Percentiles rank a stretch among this genome's conserved stretches.
Conservation (phyloP, 768 basidiomycete species). For the Megacollybia marginata region DNA sequence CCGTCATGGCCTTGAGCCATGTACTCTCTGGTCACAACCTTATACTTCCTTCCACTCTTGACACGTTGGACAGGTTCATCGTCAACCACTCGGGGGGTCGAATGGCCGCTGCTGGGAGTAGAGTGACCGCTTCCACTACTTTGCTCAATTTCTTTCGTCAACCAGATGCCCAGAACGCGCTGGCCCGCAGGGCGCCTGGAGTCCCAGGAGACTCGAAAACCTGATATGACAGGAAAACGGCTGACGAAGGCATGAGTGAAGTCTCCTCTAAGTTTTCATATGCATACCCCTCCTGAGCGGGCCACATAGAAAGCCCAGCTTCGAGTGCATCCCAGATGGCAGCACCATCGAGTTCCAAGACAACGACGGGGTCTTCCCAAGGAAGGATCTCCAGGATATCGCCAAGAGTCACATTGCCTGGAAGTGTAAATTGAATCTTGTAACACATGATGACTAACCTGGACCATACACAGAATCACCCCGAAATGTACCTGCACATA, state of each 20-base stretch:
- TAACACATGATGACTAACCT: slow-evolving; percentile 32
- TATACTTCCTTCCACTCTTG: slow-evolving; percentile 54
- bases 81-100: slow-evolving; percentile 29
- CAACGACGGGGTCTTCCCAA: slow-evolving; percentile 80
- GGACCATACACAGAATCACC: slow-evolving; percentile 84
- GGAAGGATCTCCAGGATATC: slow-evolving; percentile 87
- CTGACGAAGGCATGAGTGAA: slow-evolving; percentile 27
- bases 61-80: slow-evolving; percentile 48
- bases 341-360: slow-evolving; percentile 72
- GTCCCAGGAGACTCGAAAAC: slow-evolving; percentile 83
- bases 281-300: slow-evolving; percentile 81
- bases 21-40: slow-evolving; percentile 75
- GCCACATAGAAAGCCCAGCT: slow-evolving; percentile 65
- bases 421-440: not conserved
- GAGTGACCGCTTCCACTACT: slow-evolving; percentile 11
- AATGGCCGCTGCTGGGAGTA: slow-evolving; percentile 9
- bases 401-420: slow-evolving; percentile 72
- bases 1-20: slow-evolving; percentile 84
- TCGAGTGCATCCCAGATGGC: slow-evolving; percentile 79
- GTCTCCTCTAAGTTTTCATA: not conserved
- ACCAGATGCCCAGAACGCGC: slow-evolving; percentile 69
- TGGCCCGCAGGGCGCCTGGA: slow-evolving; percentile 63
- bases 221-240: slow-evolving; percentile 84
- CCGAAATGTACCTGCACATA: slow-evolving; percentile 78
- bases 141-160: slow-evolving; percentile 34